Evolutionary conservation across 192 early-diverging fungal genomes (phyloP).

Genomic region (Linnemannia schmuckeri): DNA sequence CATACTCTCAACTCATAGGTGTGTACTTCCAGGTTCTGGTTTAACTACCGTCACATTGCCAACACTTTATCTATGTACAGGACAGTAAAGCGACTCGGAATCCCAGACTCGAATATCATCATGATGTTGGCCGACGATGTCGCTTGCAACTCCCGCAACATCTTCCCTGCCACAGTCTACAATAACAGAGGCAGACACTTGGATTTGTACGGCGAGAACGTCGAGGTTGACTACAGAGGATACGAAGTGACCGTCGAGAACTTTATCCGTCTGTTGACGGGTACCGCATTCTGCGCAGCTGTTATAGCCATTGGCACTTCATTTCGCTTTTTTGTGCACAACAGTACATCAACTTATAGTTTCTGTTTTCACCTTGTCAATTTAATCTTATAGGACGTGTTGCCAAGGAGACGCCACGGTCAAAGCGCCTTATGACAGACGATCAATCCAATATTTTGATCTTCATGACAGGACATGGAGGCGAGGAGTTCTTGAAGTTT

Average conservation of each 20-base stretch:
- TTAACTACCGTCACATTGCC: constrained; percentile 99
- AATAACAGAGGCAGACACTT: constrained; percentile 86
- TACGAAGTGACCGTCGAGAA: constrained; percentile 99
- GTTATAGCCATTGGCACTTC: not conserved
- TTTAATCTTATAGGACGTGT: constrained; percentile 75
- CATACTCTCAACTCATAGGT: constrained; percentile 65
- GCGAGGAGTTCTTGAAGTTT: constrained; percentile 99
- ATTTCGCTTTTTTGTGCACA: not conserved
- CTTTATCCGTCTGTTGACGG: constrained; percentile 95
- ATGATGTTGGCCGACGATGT: constrained; percentile 99
- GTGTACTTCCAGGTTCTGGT: constrained; percentile 99
- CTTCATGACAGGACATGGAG: constrained; percentile 99
- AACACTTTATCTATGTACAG: constrained; percentile 99
- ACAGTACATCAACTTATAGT: not conserved
- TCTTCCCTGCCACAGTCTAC: constrained; percentile 91
- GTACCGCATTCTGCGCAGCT: constrained; percentile 41
- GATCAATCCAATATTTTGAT: constrained; percentile 96
- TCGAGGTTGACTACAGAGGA: constrained; percentile 99
- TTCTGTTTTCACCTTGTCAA: no score
- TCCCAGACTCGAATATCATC: constrained; percentile 98
- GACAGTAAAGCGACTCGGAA: constrained; percentile 97
- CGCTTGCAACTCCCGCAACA: constrained; percentile 97
- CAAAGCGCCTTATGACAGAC: constrained; percentile 94
- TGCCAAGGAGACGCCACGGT: constrained; percentile 87
- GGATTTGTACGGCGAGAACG: constrained; percentile 96